These are phyloP conservation scores for Alloteropsis angusta DNA, from an alignment of 202 grass and related monocot genomes.

Conservation along the genomic window DNA sequence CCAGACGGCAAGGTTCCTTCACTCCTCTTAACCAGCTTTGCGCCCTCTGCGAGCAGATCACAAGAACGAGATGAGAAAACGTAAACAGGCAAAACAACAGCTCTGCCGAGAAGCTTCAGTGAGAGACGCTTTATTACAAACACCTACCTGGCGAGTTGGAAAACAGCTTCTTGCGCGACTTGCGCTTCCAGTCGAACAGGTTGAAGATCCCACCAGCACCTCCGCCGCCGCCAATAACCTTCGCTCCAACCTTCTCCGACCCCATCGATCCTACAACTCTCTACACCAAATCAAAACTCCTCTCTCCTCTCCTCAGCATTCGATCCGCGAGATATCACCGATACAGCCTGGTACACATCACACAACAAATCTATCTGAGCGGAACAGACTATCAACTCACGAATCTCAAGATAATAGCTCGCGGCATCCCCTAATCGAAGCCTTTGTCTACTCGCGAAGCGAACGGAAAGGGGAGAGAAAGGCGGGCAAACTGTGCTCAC, in stretches of 20 bases:
- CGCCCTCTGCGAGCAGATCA: conserved; percentile 39
- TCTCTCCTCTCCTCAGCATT: background rate
- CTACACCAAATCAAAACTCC: background rate
- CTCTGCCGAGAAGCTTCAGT: background rate
- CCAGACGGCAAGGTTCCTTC: conserved; percentile 47
- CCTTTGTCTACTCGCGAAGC: background rate
- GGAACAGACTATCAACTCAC: background rate
- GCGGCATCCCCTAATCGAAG: background rate
- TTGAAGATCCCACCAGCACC: conserved; percentile 56
- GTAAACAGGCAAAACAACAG: background rate
- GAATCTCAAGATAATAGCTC: background rate
- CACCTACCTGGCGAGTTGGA: conserved; percentile 64
- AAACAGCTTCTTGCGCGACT: conserved; percentile 87
- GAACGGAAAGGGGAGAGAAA: background rate
- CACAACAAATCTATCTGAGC: background rate
- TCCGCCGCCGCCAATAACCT: conserved; percentile 24
- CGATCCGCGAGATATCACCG: background rate
- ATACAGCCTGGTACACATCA: conserved; percentile 16
- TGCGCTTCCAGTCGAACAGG: conserved; percentile 77
- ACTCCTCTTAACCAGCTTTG: conserved; percentile 55
- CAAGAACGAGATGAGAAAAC: background rate
- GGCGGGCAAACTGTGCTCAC: background rate
- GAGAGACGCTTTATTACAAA: conserved; percentile 1
- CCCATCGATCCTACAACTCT: conserved; percentile 27
- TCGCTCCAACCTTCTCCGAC: conserved; percentile 37